Evolutionary conservation across 306 rosid genomes (phyloP), one percentile per base, ranked within the genome.

Genomic region (Trifolium fragiferum): DNA sequence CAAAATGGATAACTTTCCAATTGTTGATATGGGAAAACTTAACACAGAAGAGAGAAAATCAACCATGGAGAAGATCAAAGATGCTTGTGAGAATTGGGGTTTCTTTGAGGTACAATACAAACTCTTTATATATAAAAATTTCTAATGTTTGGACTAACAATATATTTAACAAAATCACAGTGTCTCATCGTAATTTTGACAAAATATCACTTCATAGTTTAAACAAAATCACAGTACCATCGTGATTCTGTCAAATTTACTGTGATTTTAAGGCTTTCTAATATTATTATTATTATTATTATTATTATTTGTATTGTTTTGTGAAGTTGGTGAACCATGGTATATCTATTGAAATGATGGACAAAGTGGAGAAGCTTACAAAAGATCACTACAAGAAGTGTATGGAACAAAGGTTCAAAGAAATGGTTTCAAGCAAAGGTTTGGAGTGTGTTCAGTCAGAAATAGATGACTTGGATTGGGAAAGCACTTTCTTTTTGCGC

Each of bases 71-170:
- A 9, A 20, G 60, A 87, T 95, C 7, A 82, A 90, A 65, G 96
- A 92, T 59, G 99, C 99, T 16, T 95, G 99, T 72, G 95, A 87
- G 78, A 92, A 88, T 75, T 95, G 99, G 99, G 99, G 99, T 25
- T 95, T 95, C 89, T 87, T 95, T 73, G 98, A 95, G 99, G 99
- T 91, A 76, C 51, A 15, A 33, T 91, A 76, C 51, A 15, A 33
- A 2, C 5, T 33, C 8, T 2, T n/a, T 60, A 27, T 11, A 49
- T 16, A 49, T n/a, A 16, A 49, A 2, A 49, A 6, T n/a, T 7
- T 49, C 10, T 10, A 2, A 44, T 44, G 16, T 13, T 44, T 5
- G 0, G 15, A 43, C 13, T 5, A 5, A 15, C 9, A 7, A 5
- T n/a, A n/a, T 11, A 7, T 12, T 20, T 55, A 8, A 0, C 62